phyloP scores from a whole-genome alignment of 768 basidiomycete genomes.

The Hypholoma fasciculare region DNA sequence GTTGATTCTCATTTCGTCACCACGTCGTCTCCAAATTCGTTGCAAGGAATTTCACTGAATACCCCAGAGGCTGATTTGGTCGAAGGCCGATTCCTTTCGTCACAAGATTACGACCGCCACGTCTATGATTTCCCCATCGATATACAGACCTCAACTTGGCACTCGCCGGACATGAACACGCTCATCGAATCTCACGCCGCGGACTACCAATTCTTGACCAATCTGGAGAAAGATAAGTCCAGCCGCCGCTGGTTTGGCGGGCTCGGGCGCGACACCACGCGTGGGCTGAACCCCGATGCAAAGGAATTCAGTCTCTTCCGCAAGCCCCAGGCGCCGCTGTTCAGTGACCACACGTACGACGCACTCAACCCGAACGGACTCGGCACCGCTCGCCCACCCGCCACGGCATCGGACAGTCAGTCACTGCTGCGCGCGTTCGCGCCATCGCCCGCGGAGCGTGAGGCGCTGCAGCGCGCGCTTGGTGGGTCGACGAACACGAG shows the following conservation, averaged over 20 bases:
- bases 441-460: constrained; percentile 85
- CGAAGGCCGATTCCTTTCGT: constrained; percentile 4
- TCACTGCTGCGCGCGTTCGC: constrained; percentile 79
- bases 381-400: constrained; percentile 30
- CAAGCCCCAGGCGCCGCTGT: constrained; percentile 22
- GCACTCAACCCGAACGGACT: constrained; percentile 65
- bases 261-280: constrained; percentile 43
- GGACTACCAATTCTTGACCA: constrained; percentile 6
- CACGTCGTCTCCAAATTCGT: constrained; percentile 16
- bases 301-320: constrained; percentile 71
- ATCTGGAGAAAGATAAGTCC: constrained; percentile 9
- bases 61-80: constrained; percentile 2
- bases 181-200: constrained; percentile 2
- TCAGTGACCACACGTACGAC: constrained; percentile 38
- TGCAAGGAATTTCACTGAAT: constrained; percentile 11
- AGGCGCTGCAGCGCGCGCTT: constrained; percentile 78
- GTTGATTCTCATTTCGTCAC: constrained; percentile 8
- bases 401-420: constrained; percentile 42
- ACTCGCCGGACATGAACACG: constrained; percentile 1
- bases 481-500: constrained; percentile 74
- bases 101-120: constrained; percentile 12
- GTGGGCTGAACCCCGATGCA: constrained; percentile 82
- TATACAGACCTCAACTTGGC: constrained; percentile 10
- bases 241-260: constrained; percentile 10
- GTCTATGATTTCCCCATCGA: constrained; percentile 12